Conservation (phyloP, 2,329 filamentous ascomycete species). For the Fusarium stilboides region DNA sequence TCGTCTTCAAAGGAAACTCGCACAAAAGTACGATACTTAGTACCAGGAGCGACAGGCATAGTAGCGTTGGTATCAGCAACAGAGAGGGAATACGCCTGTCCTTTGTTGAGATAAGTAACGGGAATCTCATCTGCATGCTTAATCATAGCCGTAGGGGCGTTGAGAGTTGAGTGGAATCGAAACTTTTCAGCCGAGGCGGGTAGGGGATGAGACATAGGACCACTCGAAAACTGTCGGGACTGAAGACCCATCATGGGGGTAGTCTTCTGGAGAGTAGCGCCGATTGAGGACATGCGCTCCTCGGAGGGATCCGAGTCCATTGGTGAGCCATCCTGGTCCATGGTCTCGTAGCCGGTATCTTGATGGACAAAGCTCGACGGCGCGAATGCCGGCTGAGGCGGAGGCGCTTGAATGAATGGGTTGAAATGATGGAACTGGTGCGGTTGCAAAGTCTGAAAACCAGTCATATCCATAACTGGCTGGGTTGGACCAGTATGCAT, state of each 20-base stretch:
- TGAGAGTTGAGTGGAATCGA: constrained; percentile 89
- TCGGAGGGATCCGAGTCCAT: constrained; percentile 70
- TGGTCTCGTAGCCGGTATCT: constrained; percentile 83
- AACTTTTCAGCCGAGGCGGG: constrained; percentile 78
- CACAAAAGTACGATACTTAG: constrained; percentile 89
- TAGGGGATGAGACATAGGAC: constrained; percentile 63
- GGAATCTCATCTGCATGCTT: constrained; percentile 92
- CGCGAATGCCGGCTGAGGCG: constrained; percentile 74
- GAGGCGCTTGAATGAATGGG: constrained; percentile 76
- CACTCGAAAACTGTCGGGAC: constrained; percentile 63
- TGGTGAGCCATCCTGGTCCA: constrained; percentile 81
- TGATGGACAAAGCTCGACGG: constrained; percentile 87
- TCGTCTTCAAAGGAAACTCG: constrained; percentile 98
- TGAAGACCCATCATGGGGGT: constrained; percentile 74
- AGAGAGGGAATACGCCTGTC: constrained; percentile 91
- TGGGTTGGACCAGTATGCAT: constrained; percentile 70
- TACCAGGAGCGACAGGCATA: constrained; percentile 70
- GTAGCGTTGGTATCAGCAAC: constrained; percentile 82
- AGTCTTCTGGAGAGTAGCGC: constrained; percentile 73
- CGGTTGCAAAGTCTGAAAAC: constrained; percentile 74
- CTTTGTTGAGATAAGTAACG: constrained; percentile 98
- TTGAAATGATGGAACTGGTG: constrained; percentile 78
- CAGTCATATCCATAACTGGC: constrained; percentile 73
- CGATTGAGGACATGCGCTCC: constrained; percentile 69
- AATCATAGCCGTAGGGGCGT: constrained; percentile 97